These are phyloP conservation scores for Calophaca sinica DNA, from an alignment of 306 rosid genomes.

Conservation along the genomic window DNA sequence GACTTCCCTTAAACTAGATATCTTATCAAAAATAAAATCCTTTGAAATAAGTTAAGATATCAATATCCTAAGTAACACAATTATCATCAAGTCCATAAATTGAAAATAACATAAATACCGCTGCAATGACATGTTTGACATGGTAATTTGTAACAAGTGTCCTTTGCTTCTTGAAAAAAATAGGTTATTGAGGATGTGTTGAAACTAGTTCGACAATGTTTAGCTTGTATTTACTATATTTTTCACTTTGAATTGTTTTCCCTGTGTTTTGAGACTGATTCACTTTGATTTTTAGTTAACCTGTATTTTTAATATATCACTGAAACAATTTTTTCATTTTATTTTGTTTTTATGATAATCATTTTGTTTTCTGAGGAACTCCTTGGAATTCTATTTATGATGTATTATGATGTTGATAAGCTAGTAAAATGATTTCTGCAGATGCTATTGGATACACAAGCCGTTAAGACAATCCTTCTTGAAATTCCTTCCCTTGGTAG, in stretches of 20 bases:
- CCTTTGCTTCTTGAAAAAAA: neutral
- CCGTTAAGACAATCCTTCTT: conserved; percentile 94
- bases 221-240: conserved; percentile 27
- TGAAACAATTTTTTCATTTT: neutral
- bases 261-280: conserved; percentile 27
- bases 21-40: neutral
- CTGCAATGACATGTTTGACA: neutral
- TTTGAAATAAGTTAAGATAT: neutral
- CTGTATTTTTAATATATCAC: conserved; percentile 7
- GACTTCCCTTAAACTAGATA: neutral
- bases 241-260: neutral
- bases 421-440: conserved; percentile 56
- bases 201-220: conserved; percentile 13
- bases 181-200: conserved; percentile 12
- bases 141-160: neutral
- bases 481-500: conserved; percentile 98
- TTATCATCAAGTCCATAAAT: neutral
- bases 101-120: neutral
- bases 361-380: conserved; percentile 25
- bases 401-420: conserved; percentile 37
- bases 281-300: neutral
- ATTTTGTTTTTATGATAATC: conserved; percentile 9
- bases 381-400: conserved; percentile 35
- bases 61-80: neutral
- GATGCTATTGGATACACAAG: conserved; percentile 99